Conservation (phyloP, 2,329 filamentous ascomycete species). For the Calycina marina region DNA sequence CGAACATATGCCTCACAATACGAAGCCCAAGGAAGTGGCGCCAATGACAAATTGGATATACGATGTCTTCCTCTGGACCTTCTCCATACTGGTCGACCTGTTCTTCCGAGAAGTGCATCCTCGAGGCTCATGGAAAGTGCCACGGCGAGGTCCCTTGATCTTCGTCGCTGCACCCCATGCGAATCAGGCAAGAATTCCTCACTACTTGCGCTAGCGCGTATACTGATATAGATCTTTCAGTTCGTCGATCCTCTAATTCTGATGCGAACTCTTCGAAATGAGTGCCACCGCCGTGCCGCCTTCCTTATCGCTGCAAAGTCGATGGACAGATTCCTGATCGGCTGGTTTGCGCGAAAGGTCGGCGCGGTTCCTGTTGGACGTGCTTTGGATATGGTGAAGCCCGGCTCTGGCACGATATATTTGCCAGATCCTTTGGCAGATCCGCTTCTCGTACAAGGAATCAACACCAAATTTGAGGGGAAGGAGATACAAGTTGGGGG, state of each 20-base stretch:
- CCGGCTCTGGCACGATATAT: slow-evolving; percentile 67
- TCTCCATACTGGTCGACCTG: slow-evolving; percentile 76
- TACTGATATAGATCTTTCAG: slow-evolving; percentile 28
- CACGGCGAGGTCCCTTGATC: slow-evolving; percentile 73
- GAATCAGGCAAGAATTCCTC: slow-evolving; percentile 52
- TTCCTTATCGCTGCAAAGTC: slow-evolving; percentile 94
- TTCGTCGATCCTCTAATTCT: slow-evolving; percentile 93
- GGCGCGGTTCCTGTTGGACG: slow-evolving; percentile 88
- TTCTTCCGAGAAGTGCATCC: slow-evolving; percentile 98
- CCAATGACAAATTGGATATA: slow-evolving; percentile 41
- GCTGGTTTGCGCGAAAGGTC: slow-evolving; percentile 68
- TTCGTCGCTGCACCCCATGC: slow-evolving; percentile 95
- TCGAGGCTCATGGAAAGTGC: slow-evolving; percentile 87
- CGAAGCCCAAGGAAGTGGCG: slow-evolving; percentile 6
- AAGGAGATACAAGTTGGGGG: slow-evolving; percentile 61
- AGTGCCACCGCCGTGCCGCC: slow-evolving; percentile 77
- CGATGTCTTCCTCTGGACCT: slow-evolving; percentile 62
- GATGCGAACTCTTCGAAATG: slow-evolving; percentile 72
- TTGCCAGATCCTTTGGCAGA: slow-evolving; percentile 78
- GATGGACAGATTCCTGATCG: slow-evolving; percentile 79
- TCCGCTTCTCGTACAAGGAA: slow-evolving; percentile 42
- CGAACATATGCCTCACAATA: slow-evolving; percentile 6
- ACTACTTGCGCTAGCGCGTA: neutral
- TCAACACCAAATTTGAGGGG: slow-evolving; percentile 70
- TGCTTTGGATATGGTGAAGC: slow-evolving; percentile 76